Evolutionary conservation across 345 rosid genomes (phyloP).

Genomic region (Populus nigra): DNA sequence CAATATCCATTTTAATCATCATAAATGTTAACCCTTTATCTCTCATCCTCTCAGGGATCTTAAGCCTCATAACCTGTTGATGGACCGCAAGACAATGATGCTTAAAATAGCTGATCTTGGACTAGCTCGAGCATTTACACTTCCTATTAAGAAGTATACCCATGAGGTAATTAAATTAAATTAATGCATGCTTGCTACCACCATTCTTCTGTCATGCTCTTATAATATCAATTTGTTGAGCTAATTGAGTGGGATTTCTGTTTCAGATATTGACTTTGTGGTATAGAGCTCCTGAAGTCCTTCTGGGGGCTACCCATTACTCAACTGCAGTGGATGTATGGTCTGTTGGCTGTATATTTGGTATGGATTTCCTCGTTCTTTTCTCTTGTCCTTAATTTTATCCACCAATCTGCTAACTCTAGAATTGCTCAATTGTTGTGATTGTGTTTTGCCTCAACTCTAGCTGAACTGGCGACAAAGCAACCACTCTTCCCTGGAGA

Average conservation of each 20-base stretch:
- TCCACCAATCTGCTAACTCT: background rate
- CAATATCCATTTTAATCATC: background rate
- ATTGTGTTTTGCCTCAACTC: background rate
- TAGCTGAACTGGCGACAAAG: constrained; percentile 82
- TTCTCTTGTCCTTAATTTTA: background rate
- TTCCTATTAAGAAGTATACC: constrained; percentile 91
- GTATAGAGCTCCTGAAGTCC: constrained; percentile 98
- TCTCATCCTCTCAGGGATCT: constrained; percentile 58
- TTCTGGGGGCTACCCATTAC: constrained; percentile 89
- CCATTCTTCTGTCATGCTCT: background rate
- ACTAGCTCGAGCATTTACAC: constrained; percentile 80
- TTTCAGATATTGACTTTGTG: constrained; percentile 84
- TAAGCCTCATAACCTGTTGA: constrained; percentile 89
- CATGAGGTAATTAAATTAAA: constrained; percentile 58
- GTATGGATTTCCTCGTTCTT: constrained; percentile 32
- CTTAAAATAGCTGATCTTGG: constrained; percentile 97
- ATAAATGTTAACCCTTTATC: background rate
- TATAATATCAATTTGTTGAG: background rate
- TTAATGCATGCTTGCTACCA: background rate
- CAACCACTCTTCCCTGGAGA: constrained; percentile 91
- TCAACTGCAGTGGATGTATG: constrained; percentile 95
- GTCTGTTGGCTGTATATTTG: constrained; percentile 94
- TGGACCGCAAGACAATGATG: constrained; percentile 68
- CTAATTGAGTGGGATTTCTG: background rate
- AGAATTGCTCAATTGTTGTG: constrained; percentile 2